These are phyloP conservation scores for Daldinia decipiens DNA, from an alignment of 495 filamentous ascomycete species.

Conservation along the genomic window DNA sequence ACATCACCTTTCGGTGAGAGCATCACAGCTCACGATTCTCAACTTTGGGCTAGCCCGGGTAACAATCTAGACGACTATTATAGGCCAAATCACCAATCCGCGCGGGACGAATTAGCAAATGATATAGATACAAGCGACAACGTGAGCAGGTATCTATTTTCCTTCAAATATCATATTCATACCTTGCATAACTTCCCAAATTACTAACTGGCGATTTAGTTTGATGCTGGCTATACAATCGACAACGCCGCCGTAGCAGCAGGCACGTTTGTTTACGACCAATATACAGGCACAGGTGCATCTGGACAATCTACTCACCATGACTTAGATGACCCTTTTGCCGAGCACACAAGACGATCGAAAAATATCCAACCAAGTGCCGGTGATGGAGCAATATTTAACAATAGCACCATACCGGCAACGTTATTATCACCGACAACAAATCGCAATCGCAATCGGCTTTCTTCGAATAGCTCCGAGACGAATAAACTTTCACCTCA, in stretches of 20 bases:
- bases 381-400: not conserved
- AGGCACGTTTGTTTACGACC: slow-evolving; percentile 4
- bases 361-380: not conserved
- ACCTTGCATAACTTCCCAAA: too few relatives aligned
- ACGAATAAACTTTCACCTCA: slow-evolving; percentile 4
- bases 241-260: slow-evolving; percentile 7
- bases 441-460: not conserved
- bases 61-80: slow-evolving; percentile 20
- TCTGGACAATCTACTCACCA: not conserved
- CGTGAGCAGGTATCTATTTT: slow-evolving; percentile 6
- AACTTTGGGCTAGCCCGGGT: slow-evolving; percentile 22
- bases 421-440: not conserved
- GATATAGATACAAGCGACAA: slow-evolving; percentile 13
- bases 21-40: slow-evolving; percentile 14
- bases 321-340: not conserved
- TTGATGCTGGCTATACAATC: slow-evolving; percentile 11
- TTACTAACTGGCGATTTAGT: slow-evolving; percentile 13
- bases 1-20: slow-evolving; percentile 26
- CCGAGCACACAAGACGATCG: not conserved
- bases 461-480: not conserved
- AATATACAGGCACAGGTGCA: not conserved
- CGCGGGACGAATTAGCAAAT: slow-evolving; percentile 10
- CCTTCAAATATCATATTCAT: not conserved
- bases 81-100: slow-evolving; percentile 3
- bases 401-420: slow-evolving; percentile 4